A percentile compares a stretch with the other conserved stretches of the same genome.
Evolutionary conservation across 2,329 filamentous ascomycete genomes (phyloP).

Genomic region (Aspergillus versicolor): DNA sequence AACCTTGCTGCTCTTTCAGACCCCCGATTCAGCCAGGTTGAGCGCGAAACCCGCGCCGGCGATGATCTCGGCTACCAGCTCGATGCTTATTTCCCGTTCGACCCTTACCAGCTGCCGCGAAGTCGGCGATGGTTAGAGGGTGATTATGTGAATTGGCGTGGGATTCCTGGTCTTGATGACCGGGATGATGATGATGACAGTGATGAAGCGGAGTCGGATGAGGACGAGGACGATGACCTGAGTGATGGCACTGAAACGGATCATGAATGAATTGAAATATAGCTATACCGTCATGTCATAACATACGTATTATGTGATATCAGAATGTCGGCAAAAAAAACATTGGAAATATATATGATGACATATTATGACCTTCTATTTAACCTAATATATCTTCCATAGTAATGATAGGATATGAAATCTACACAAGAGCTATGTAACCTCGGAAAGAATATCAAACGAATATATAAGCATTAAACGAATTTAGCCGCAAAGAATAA

Average conservation of each 20-base stretch:
- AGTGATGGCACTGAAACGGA: slow-evolving; percentile 46
- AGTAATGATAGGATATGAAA: background rate
- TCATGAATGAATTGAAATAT: slow-evolving; percentile 32
- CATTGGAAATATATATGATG: slow-evolving; percentile 9
- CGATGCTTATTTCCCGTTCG: slow-evolving; percentile 95
- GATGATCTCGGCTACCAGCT: slow-evolving; percentile 81
- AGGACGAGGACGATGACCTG: slow-evolving; percentile 34
- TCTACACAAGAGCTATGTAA: background rate
- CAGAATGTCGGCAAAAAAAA: slow-evolving; percentile 4
- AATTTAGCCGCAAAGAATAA: background rate
- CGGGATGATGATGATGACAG: slow-evolving; percentile 49
- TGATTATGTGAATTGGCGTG: slow-evolving; percentile 79
- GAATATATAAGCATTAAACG: background rate
- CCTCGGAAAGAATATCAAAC: background rate
- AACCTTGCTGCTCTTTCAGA: slow-evolving; percentile 38
- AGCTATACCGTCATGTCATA: background rate
- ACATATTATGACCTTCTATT: background rate
- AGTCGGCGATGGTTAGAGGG: slow-evolving; percentile 85
- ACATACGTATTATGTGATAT: slow-evolving; percentile 1
- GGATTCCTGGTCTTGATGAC: slow-evolving; percentile 67
- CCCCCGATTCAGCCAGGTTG: slow-evolving; percentile 42
- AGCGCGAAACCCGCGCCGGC: slow-evolving; percentile 56
- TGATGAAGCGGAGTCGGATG: slow-evolving; percentile 32
- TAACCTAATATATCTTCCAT: background rate
- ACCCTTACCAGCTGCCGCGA: slow-evolving; percentile 86